A percentile compares a stretch with the other conserved stretches of the same genome.
Conservation (phyloP, 1,284 basidiomycete genomes). For the Somion occarium region DNA sequence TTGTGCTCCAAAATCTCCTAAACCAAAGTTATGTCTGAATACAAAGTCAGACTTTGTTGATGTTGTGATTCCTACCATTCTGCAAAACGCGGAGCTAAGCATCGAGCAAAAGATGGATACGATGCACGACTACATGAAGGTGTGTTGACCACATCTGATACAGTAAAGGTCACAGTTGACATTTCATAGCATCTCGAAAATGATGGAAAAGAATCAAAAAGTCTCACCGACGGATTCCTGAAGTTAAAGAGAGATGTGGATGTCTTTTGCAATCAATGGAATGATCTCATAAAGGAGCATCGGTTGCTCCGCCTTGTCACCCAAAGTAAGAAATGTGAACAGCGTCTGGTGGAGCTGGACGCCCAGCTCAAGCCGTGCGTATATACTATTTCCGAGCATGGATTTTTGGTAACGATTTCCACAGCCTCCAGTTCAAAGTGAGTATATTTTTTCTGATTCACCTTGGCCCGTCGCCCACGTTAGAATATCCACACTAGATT, state of each 20-base stretch:
- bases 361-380: neutral
- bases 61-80: neutral
- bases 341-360: neutral
- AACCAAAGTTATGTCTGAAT: neutral
- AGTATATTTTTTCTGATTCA: too few relatives aligned
- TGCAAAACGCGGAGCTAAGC: neutral
- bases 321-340: neutral
- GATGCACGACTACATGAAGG: neutral
- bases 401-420: neutral
- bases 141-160: too few relatives aligned
- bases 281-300: neutral
- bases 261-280: neutral
- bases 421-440: neutral
- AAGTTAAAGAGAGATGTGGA: neutral
- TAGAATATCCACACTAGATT: too few relatives aligned
- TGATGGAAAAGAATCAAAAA: neutral
- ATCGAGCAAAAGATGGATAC: neutral
- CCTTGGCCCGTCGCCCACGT: too few relatives aligned
- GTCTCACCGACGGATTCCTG: neutral
- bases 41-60: neutral
- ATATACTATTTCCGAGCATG: too few relatives aligned
- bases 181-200: neutral
- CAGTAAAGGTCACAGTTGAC: too few relatives aligned
- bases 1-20: neutral
- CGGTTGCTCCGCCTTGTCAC: neutral